Conservation (phyloP, 2,329 filamentous ascomycete species). For the Clarireedia hainanense region DNA sequence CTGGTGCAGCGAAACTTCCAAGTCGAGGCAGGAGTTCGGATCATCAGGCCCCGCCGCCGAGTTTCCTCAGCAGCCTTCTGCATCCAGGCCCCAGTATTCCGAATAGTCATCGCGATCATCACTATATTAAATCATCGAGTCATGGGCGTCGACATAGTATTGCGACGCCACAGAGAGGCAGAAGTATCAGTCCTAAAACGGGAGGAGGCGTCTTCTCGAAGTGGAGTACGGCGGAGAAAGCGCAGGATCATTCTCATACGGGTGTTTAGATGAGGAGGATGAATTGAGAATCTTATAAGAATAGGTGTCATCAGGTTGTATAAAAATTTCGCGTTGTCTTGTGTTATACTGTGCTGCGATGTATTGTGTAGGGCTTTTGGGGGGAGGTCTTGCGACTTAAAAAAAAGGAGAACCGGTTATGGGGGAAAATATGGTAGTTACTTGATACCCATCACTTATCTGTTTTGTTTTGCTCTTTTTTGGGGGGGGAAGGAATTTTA, state of each 20-base stretch:
- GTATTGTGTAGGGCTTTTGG: no score
- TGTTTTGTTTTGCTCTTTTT: no score
- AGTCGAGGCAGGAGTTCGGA: conserved; percentile 8
- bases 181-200: conserved; percentile 4
- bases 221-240: neutral
- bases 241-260: neutral
- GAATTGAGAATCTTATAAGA: no score
- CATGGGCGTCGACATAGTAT: conserved; percentile 7
- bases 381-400: no score
- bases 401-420: no score
- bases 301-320: no score
- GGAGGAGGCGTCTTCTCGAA: conserved; percentile 3
- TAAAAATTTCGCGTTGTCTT: no score
- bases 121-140: neutral
- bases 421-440: no score
- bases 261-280: neutral
- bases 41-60: conserved; percentile 12
- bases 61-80: conserved; percentile 23
- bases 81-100: conserved; percentile 29
- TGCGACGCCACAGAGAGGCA: neutral
- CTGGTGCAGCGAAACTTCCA: conserved; percentile 10
- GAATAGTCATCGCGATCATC: conserved; percentile 17
- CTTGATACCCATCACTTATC: no score
- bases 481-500: no score
- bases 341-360: no score